A percentile compares a stretch with the other conserved stretches of the same genome.
phyloP scores from a whole-genome alignment of 306 rosid genomes.

The Prosopis cineraria region DNA sequence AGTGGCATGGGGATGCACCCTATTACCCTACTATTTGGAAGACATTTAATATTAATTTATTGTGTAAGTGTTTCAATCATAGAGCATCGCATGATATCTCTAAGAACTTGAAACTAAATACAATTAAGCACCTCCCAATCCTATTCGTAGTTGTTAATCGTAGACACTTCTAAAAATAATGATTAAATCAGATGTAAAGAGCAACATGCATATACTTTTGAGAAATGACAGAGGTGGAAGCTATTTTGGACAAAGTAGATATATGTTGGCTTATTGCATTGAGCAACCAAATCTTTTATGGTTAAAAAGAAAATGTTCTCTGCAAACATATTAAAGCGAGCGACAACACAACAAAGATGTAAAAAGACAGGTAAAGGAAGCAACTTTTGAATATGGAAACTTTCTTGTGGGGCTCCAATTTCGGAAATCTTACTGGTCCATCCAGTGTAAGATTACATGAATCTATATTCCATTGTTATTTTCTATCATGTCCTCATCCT shows the following conservation, averaged over 20 bases:
- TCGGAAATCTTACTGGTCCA: constrained; percentile 35
- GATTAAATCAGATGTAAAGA: constrained; percentile 32
- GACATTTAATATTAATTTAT: not conserved
- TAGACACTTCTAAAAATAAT: constrained; percentile 34
- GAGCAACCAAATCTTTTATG: constrained; percentile 32
- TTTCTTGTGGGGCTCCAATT: constrained; percentile 29
- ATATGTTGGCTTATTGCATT: constrained; percentile 32
- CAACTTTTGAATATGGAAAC: constrained; percentile 36
- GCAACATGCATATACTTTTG: constrained; percentile 4
- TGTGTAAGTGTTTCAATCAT: not conserved
- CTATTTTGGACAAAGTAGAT: constrained; percentile 37
- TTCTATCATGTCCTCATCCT: too few relatives aligned
- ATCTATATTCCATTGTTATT: not conserved
- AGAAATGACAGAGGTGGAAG: constrained; percentile 30
- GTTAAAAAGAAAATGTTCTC: constrained; percentile 38
- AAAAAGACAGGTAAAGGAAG: constrained; percentile 18
- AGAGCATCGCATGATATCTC: not conserved
- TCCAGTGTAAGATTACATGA: constrained; percentile 26
- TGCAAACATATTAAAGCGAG: constrained; percentile 30
- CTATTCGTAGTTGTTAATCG: not conserved
- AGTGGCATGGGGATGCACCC: not conserved
- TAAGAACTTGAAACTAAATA: not conserved
- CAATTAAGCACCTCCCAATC: not conserved
- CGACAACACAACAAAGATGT: constrained; percentile 1
- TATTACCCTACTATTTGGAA: not conserved